Percentiles rank a stretch among this genome's conserved stretches.
These are phyloP conservation scores for Wickerhamiella azyma DNA, from an alignment of 805 yeast genomes.

Conservation along the genomic window DNA sequence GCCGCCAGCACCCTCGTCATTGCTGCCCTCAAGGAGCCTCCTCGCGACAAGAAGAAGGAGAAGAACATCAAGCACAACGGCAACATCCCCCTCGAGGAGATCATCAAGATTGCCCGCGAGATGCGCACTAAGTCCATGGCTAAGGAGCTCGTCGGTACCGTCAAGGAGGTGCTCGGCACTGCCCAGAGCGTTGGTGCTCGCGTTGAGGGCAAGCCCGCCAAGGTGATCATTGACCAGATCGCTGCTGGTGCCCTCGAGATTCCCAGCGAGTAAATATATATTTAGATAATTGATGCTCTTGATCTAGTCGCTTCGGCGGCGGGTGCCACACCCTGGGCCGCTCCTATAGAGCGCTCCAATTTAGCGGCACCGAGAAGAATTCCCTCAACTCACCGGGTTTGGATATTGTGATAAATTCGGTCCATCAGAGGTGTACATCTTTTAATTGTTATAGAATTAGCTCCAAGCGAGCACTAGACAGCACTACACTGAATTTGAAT, in stretches of 20 bases:
- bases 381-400: conserved; percentile 13
- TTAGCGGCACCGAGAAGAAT: conserved; percentile 13
- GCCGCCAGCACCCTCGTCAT: conserved; percentile 98
- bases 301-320: conserved; percentile 14
- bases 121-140: conserved; percentile 97
- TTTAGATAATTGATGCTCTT: conserved; percentile 8
- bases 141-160: conserved; percentile 89
- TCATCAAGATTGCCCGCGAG: conserved; percentile 91
- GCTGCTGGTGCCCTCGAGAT: conserved; percentile 93
- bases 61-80: conserved; percentile 99
- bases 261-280: conserved; percentile 23
- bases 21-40: conserved; percentile 98
- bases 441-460: no score
- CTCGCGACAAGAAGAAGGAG: conserved; percentile 99
- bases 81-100: conserved; percentile 94
- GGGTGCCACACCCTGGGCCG: conserved; percentile 95
- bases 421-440: conserved; percentile 10
- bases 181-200: conserved; percentile 99
- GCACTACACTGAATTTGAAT: no score
- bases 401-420: conserved; percentile 10
- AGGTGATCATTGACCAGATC: conserved; percentile 96
- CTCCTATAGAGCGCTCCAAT: conserved; percentile 8
- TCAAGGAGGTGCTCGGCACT: conserved; percentile 98
- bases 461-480: no score
- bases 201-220: conserved; percentile 98